Percentiles rank a stretch among this genome's conserved stretches.
Conservation (phyloP, 352 stramenopile species). For the Pythium coloratum region DNA sequence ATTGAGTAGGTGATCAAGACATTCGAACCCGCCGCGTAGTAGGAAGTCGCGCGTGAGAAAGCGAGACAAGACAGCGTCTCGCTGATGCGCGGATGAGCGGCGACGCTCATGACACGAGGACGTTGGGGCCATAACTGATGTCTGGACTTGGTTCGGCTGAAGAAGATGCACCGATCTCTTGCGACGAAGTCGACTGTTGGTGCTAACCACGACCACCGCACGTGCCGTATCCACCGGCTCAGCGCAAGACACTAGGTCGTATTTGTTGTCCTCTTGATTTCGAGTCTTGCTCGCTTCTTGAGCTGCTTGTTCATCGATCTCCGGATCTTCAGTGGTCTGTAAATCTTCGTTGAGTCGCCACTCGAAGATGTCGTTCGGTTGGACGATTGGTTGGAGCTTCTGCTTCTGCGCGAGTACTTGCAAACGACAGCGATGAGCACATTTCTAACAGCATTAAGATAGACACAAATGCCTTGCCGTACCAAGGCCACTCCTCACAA, state of each 20-base stretch:
- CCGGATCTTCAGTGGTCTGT: not conserved
- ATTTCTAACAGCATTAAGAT: not conserved
- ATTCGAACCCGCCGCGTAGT: conserved; percentile 10
- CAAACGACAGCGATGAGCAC: not conserved
- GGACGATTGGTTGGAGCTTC: not conserved
- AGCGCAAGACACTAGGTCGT: not conserved
- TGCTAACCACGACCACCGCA: not conserved
- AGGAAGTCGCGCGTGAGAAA: conserved; percentile 11
- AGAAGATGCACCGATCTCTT: not conserved
- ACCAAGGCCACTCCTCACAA: not conserved
- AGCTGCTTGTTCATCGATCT: not conserved
- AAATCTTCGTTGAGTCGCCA: not conserved
- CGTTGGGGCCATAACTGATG: not conserved
- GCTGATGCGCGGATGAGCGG: not conserved
- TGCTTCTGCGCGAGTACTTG: not conserved
- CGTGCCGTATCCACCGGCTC: not conserved
- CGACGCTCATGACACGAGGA: not conserved
- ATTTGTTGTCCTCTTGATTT: not conserved
- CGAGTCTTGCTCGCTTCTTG: not conserved
- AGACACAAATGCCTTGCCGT: not conserved
- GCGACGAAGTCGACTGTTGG: not conserved
- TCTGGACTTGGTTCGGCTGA: not conserved
- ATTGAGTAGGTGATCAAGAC: conserved; percentile 7
- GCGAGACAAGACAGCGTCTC: not conserved
- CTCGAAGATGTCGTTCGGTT: not conserved